phyloP scores from a whole-genome alignment of 2,329 filamentous ascomycete genomes.

The Beauveria sp. region DNA sequence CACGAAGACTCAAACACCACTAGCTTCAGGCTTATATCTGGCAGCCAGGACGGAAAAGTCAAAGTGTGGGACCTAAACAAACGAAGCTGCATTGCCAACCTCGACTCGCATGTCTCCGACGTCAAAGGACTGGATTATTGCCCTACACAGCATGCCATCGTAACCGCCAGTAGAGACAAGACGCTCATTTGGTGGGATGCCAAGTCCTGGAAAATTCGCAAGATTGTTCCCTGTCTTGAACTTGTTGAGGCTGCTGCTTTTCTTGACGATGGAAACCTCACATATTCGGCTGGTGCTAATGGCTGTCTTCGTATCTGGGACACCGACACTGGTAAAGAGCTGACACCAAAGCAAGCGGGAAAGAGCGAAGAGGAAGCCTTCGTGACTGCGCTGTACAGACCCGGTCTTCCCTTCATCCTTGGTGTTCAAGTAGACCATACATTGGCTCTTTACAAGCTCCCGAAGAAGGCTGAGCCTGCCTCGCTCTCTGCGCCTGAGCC shows the following conservation, averaged over 20 bases:
- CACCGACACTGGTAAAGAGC: slow-evolving; percentile 65
- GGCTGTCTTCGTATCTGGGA: slow-evolving; percentile 81
- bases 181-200: slow-evolving; percentile 90
- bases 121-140: slow-evolving; percentile 85
- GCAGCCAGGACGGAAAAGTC: slow-evolving; percentile 89
- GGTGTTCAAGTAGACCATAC: slow-evolving; percentile 88
- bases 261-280: slow-evolving; percentile 58
- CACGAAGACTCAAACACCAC: slow-evolving; percentile 33
- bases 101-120: slow-evolving; percentile 92
- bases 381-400: slow-evolving; percentile 60
- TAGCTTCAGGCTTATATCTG: slow-evolving; percentile 76
- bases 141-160: slow-evolving; percentile 60
- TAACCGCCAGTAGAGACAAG: slow-evolving; percentile 87
- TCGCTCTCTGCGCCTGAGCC: slow-evolving; percentile 38
- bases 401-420: slow-evolving; percentile 61
- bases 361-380: slow-evolving; percentile 60
- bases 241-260: slow-evolving; percentile 81
- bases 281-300: slow-evolving; percentile 79
- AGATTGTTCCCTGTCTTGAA: slow-evolving; percentile 78
- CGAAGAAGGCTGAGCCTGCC: slow-evolving; percentile 29
- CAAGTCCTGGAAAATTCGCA: slow-evolving; percentile 72
- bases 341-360: slow-evolving; percentile 63
- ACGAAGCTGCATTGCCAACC: slow-evolving; percentile 63
- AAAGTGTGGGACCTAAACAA: slow-evolving; percentile 88
- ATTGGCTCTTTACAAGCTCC: slow-evolving; percentile 60